Evolutionary conservation across 2,329 filamentous ascomycete species (phyloP), one percentile per base, ranked within the genome.

Genomic region (Stemphylium lycopersici): DNA sequence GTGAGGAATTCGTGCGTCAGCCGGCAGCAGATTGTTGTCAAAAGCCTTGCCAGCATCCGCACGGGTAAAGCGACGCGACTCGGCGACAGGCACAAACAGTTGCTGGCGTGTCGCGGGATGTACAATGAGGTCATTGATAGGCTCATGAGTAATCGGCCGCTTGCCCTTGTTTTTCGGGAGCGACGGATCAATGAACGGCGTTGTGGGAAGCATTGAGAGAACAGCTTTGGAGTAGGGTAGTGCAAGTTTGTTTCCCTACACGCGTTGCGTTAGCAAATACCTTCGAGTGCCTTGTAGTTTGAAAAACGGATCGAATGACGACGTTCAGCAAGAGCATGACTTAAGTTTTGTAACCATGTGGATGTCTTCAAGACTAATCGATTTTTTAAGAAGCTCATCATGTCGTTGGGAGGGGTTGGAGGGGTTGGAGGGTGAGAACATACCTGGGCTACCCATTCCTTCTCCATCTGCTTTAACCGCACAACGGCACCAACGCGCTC

Each of bases 341-440:
- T 66, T 83, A 85, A 80, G 51, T 80, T 84, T 83, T 89, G 82
- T 93, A 93, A 97, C 90, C 91, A 95, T 87, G 82, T 87, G 75
- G 80, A 77, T 87, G 93, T 98, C 93, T 96, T 97, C 83, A 96
- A 96, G 93, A 98, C 93, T 97, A 96, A 98, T 97, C 93, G 93
- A 81, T 89, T 85, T 86, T 86, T 66, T 84, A 80, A 76, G 83
- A 68, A 85, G 79, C 84, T 90, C 87, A 90, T 90, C 87, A 89
- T 81, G 59, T 62, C 65, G 70, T 42, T 26, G 36, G 31, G 24
- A 7, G 12, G 12, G 26, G 16, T 16, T 20, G 8, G 42, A 41
- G 29, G 20, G 51, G 20, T 20, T 3, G 20, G 20, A 20, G 20
- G 20, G 20, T 34, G 34, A 45, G 12, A 41, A 80, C 90, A 83